Evolutionary conservation across 805 yeast species (phyloP), one percentile per base, ranked within the genome.

Genomic region (Metschnikowia lachancei): DNA sequence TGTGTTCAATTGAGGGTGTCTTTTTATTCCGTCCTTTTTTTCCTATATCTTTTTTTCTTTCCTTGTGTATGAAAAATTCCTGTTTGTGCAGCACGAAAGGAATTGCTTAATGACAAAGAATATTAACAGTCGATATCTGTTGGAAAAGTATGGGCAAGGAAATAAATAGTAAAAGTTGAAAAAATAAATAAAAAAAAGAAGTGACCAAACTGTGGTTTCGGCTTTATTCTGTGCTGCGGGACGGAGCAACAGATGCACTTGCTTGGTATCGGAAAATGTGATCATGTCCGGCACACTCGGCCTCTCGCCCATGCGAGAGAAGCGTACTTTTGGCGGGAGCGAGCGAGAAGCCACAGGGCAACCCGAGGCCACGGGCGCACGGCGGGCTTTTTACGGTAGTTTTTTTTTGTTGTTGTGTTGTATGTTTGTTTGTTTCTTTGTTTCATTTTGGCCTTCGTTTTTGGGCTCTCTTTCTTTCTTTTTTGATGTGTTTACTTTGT

Each of bases 241-340:
- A 22, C 24, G 24, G 24, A 22, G 24, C 24, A 22, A 22, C 24
- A 32, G 17, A 32, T 14, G 19, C 17, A 10, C 36, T 32, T 26
- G 37, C 41, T 26, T 29, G 44, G 31, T 32, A 13, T 40, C 43
- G 43, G 37, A 24, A 40, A 38, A 28, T 28, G 29, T 36, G 41
- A 38, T 28, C 41, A n/a, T 22, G n/a, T 16, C 39, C 39, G 18
- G 29, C 29, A 24, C 22, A 9, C 19, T 22, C 12, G 31, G 11
- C 11, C 6, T 13, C 11, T 20, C n/a, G 24, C n/a, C 17, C 39
- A 24, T 36, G 39, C 39, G 30, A 36, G 29, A 24, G 39, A 36
- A 35, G 26, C n/a, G 26, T 22, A 5, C 8, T 22, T 22, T 22
- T 22, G 24, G 24, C 8, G 24, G 24, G 24, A 22, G 24, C 24